Evolutionary conservation across 192 early-diverging fungal species (phyloP).

Genomic region (Thoreauomyces humboldtii): DNA sequence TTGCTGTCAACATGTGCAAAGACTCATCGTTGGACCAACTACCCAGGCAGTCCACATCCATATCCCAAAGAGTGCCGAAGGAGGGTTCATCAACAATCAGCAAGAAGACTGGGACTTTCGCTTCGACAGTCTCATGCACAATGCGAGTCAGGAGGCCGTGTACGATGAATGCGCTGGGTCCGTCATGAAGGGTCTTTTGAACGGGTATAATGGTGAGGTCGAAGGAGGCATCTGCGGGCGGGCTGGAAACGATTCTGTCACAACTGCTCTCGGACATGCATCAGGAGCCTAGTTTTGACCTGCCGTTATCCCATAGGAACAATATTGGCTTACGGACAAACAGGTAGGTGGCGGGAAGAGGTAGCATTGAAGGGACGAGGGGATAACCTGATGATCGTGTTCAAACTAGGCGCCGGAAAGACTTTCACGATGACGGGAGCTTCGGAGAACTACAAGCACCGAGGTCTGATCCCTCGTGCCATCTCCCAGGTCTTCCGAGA

Average conservation of each 20-base stretch:
- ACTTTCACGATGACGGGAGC: constrained; percentile 68
- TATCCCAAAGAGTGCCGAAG: constrained; percentile 55
- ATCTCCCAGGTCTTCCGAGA: constrained; percentile 58
- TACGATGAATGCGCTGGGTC: constrained; percentile 58
- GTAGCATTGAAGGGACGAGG: too few species aligned
- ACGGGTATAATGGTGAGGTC: constrained; percentile 60
- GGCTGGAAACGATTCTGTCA: too few species aligned
- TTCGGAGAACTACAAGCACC: constrained; percentile 65
- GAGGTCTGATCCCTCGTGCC: constrained; percentile 57
- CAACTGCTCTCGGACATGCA: too few species aligned
- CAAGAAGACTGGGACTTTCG: constrained; percentile 65
- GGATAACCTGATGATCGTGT: too few species aligned
- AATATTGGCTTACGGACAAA: constrained; percentile 59
- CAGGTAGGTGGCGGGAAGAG: constrained; percentile 15
- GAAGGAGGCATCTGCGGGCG: neutral
- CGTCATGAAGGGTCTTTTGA: constrained; percentile 52
- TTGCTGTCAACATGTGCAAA: neutral
- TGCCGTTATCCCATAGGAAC: constrained; percentile 39
- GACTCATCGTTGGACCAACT: too few species aligned
- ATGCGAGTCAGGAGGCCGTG: constrained; percentile 57
- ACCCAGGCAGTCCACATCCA: constrained; percentile 54
- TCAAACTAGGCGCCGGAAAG: constrained; percentile 50
- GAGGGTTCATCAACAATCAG: constrained; percentile 67
- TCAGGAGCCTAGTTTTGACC: too few species aligned
- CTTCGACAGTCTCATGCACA: constrained; percentile 61